A percentile compares a stretch with the other conserved stretches of the same genome.
Conservation (phyloP, 2,329 filamentous ascomycete species). For the Sporothrix euskadiensis region DNA sequence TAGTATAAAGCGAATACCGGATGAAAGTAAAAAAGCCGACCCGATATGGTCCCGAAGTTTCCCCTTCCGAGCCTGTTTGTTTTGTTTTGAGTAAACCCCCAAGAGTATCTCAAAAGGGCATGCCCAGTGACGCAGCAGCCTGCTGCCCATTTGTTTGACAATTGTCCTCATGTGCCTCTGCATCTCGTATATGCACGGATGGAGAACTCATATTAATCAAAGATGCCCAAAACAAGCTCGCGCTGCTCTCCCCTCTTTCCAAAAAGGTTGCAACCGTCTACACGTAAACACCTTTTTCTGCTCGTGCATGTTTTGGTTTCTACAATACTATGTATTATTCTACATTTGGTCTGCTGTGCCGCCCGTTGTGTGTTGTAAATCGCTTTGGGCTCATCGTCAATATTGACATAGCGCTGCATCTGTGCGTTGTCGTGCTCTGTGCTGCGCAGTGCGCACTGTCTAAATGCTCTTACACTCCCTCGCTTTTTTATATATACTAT, state of each 20-base stretch:
- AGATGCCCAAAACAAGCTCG: neutral
- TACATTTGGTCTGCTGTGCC: conserved; percentile 3
- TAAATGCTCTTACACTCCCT: neutral
- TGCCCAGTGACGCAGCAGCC: conserved; percentile 6
- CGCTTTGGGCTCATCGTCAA: neutral
- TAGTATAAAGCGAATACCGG: too few relatives aligned
- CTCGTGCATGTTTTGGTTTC: neutral
- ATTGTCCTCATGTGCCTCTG: neutral
- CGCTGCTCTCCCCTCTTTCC: neutral
- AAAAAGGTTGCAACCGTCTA: neutral
- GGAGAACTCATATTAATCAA: neutral
- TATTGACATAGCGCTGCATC: neutral
- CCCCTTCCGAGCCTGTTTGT: too few relatives aligned
- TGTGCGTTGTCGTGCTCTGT: conserved; percentile 1
- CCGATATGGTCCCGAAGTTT: neutral
- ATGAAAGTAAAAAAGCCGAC: too few relatives aligned
- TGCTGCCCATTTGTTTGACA: neutral
- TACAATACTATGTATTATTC: neutral
- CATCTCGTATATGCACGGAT: conserved; percentile 20
- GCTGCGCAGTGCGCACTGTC: neutral
- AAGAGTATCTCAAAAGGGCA: neutral
- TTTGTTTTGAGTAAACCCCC: too few relatives aligned
- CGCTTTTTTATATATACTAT: neutral
- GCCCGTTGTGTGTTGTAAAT: neutral
- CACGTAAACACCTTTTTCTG: neutral